A percentile compares a stretch with the other conserved stretches of the same genome.
phyloP scores from a whole-genome alignment of 768 basidiomycete species.

The Cyathus striatus region DNA sequence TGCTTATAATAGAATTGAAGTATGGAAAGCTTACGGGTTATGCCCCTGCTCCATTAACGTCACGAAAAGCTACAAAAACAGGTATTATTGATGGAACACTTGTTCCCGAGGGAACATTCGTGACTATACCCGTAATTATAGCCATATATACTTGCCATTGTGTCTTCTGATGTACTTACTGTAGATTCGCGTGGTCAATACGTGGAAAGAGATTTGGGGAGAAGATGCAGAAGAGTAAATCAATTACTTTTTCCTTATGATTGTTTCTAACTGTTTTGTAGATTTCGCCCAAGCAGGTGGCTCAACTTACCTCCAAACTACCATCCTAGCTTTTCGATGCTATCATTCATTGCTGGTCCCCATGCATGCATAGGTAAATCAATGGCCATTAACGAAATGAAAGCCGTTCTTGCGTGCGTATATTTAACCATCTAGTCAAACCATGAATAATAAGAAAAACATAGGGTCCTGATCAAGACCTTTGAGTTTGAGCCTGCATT shows the following conservation, averaged over 20 bases:
- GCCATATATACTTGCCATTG: too few relatives aligned
- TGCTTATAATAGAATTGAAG: slow-evolving; percentile 11
- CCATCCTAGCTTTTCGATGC: slow-evolving; percentile 25
- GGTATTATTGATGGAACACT: slow-evolving; percentile 36
- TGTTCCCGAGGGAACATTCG: slow-evolving; percentile 39
- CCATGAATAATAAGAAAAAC: neutral
- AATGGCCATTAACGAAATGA: slow-evolving; percentile 44
- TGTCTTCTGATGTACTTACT: too few relatives aligned
- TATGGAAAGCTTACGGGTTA: slow-evolving; percentile 37
- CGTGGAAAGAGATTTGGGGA: slow-evolving; percentile 45
- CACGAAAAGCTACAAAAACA: slow-evolving; percentile 29
- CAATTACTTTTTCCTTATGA: neutral
- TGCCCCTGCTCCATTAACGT: slow-evolving; percentile 38
- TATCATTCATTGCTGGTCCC: slow-evolving; percentile 40
- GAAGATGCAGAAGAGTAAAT: slow-evolving; percentile 42
- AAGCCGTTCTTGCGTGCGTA: slow-evolving; percentile 34
- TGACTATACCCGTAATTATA: slow-evolving; percentile 38
- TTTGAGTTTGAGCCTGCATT: slow-evolving; percentile 41
- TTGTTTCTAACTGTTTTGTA: slow-evolving; percentile 6
- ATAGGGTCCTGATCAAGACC: slow-evolving; percentile 32
- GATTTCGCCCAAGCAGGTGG: slow-evolving; percentile 44
- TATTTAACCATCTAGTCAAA: slow-evolving; percentile 13
- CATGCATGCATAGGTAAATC: slow-evolving; percentile 43
- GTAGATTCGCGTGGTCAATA: slow-evolving; percentile 46
- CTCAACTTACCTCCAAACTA: slow-evolving; percentile 29